phyloP scores from a whole-genome alignment of 192 early-diverging fungal genomes.

The Coemansia reversa region DNA sequence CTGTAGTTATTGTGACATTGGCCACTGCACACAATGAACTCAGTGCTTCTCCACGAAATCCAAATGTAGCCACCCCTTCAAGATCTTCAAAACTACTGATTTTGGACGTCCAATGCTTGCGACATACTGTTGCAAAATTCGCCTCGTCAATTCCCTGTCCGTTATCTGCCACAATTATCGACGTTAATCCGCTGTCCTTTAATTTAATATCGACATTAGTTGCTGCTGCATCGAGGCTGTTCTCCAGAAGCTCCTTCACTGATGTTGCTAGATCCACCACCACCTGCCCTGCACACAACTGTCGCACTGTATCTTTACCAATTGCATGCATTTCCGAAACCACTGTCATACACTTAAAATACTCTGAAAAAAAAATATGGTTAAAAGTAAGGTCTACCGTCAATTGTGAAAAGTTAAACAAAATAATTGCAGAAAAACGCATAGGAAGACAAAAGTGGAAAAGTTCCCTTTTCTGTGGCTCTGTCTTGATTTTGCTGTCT shows the following conservation, averaged over 20 bases:
- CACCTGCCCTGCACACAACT: conserved; percentile 89
- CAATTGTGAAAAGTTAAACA: no score
- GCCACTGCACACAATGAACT: conserved; percentile 77
- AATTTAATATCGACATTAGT: conserved; percentile 80
- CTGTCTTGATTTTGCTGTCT: no score
- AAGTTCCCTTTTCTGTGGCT: no score
- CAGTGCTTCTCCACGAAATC: conserved; percentile 92
- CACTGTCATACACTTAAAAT: not conserved
- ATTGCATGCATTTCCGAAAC: conserved; percentile 20
- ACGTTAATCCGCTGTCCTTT: conserved; percentile 73
- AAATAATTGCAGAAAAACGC: no score
- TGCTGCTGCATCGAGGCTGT: conserved; percentile 85
- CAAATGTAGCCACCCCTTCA: conserved; percentile 75
- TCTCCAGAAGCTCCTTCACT: conserved; percentile 95
- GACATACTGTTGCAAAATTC: conserved; percentile 70
- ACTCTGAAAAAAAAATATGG: no score
- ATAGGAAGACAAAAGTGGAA: no score
- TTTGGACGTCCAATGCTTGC: conserved; percentile 92
- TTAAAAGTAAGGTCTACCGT: no score
- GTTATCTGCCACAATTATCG: conserved; percentile 83
- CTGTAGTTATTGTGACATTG: conserved; percentile 64
- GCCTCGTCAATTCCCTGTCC: conserved; percentile 71
- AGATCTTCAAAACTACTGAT: conserved; percentile 76
- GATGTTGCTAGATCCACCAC: conserved; percentile 79
- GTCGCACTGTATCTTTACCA: conserved; percentile 59